phyloP scores from a whole-genome alignment of 495 filamentous ascomycete genomes.

The Neurospora sp. region DNA sequence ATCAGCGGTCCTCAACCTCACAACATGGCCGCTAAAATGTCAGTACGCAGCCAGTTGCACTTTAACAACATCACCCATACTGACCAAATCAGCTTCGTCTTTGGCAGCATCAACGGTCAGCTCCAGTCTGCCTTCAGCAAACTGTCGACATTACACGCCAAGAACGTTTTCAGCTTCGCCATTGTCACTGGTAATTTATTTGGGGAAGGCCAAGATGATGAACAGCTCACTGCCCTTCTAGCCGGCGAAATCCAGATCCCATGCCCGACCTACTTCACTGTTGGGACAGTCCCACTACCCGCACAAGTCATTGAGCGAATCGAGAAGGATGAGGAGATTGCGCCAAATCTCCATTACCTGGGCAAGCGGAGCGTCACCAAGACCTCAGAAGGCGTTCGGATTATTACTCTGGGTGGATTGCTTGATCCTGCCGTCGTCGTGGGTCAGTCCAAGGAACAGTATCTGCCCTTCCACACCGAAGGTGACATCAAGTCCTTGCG shows the following conservation, averaged over 20 bases:
- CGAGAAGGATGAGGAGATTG: constrained; percentile 63
- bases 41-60: constrained; percentile 6
- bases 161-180: constrained; percentile 77
- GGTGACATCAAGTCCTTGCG: constrained; percentile 65
- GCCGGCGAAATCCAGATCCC: constrained; percentile 60
- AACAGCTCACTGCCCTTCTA: constrained; percentile 53
- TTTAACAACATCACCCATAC: constrained; percentile 10
- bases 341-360: constrained; percentile 77
- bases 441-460: constrained; percentile 49
- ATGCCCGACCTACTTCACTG: constrained; percentile 76
- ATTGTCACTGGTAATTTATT: constrained; percentile 82
- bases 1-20: background rate
- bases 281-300: constrained; percentile 62
- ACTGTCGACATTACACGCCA: constrained; percentile 62
- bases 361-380: constrained; percentile 76
- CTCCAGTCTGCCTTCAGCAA: constrained; percentile 66
- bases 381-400: constrained; percentile 78
- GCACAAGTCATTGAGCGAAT: constrained; percentile 57
- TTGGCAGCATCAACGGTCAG: constrained; percentile 69
- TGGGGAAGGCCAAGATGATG: constrained; percentile 41
- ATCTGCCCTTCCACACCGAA: constrained; percentile 57
- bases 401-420: constrained; percentile 68
- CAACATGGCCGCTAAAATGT: constrained; percentile 24
- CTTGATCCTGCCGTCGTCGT: constrained; percentile 43
- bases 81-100: constrained; percentile 56